Conservation (phyloP, 768 basidiomycete genomes). For the Lenzites betulinus region DNA sequence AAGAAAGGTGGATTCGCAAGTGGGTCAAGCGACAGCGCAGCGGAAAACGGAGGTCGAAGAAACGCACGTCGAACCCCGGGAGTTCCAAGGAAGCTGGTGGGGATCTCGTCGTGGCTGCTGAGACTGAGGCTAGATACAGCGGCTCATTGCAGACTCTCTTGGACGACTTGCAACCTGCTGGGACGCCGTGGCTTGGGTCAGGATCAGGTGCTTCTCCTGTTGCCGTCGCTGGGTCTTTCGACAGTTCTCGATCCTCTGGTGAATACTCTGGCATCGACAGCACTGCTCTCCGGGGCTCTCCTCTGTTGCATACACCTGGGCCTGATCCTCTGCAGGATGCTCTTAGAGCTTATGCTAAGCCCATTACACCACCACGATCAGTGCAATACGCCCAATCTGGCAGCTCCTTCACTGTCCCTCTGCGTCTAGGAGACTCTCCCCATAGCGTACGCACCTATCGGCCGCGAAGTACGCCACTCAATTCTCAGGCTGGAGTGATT, state of each 20-base stretch:
- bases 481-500: too few species aligned
- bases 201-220: neutral
- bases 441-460: too few species aligned
- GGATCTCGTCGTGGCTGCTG: too few species aligned
- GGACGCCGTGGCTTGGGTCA: neutral
- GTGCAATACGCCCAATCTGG: constrained; percentile 11
- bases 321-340: neutral
- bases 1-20: constrained; percentile 26
- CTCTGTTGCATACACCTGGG: neutral
- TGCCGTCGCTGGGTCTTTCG: neutral
- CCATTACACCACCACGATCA: neutral
- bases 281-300: neutral
- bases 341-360: neutral
- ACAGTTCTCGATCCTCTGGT: neutral
- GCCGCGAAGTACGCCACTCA: too few species aligned
- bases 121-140: too few species aligned
- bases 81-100: neutral
- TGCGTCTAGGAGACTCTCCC: neutral
- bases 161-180: too few species aligned
- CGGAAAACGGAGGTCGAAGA: constrained; percentile 3
- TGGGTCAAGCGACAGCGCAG: constrained; percentile 23
- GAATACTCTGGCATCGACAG: neutral
- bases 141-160: too few species aligned
- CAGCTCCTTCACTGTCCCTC: constrained; percentile 16
- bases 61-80: neutral